Evolutionary conservation across 106 monocot species (phyloP), one percentile per base, ranked within the genome.

Genomic region (Acanthochlamys bracteata): DNA sequence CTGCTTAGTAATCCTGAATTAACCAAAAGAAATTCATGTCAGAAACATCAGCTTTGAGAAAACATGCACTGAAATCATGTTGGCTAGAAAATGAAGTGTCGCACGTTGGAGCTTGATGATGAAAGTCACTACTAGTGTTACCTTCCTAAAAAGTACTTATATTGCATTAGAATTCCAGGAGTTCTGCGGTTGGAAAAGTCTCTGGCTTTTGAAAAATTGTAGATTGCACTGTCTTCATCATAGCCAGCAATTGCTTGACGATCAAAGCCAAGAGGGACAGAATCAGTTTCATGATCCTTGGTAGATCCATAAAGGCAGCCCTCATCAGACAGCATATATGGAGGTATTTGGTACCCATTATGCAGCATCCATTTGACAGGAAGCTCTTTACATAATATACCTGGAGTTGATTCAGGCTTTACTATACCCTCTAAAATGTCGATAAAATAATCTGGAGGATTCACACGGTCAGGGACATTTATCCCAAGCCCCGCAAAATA

Each of bases 381-480:
- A 0, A 86, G 74, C 40, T 82, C 73, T 59, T 71, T 86, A 71
- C 40, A 65, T 60, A 69, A 68, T 46, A 82, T 57, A 63, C 70
- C 63, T 51, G 61, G 20, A 42, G 59, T 71, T 51, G 53, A 33
- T 60, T 22, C 63, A 45, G 82, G 79, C 60, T 86, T 82, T 57
- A 68, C 57, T 60, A 86, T 82, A 9, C 86, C 82, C 53, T 86
- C 86, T 74, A 86, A 71, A 56, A 86, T 86, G 71, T 86, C 86
- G 45, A 86, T 86, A 57, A 61, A 86, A 42, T 82, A 67, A 25
- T 86, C 86, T 71, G 86, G 86, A 79, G 86, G 86, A 77, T 86
- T 86, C 39, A 82, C 76, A 52, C 86, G 82, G 43, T 82, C 86
- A 71, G 86, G 86, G 15, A 86, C 82, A 51, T 79, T 51, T 41